Evolutionary conservation across 495 filamentous ascomycete genomes (phyloP), one percentile per base, ranked within the genome.

Genomic region (Annulohypoxylon nitens): DNA sequence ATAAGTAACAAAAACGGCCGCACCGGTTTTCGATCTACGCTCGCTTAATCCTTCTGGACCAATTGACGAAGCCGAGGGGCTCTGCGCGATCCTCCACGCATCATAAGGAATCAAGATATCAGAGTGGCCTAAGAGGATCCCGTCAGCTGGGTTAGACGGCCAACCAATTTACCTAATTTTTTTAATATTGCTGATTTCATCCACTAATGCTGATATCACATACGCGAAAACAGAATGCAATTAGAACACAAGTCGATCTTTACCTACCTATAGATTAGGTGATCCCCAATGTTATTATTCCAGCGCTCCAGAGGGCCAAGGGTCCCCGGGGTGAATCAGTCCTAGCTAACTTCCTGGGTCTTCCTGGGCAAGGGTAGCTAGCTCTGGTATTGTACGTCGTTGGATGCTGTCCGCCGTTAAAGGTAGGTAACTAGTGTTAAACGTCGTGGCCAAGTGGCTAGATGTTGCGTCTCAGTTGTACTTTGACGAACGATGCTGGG

Each of bases 51-150:
- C 61, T 65, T 36, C 36, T 64, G 61, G 60, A 61, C 48, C 43
- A 50, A 47, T 63, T 34, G 37, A 57, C 48, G 36, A 64, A 10
- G 61, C 45, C 57, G 26, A 59, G 57, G 51, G 58, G 63, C n/a
- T 64, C 70, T 64, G 10, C 18, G 6, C 58, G 58, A 74, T 74
- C 71, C 61, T 73, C 60, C 54, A 43, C 65, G 50, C 47, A 54
- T 61, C 60, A 62, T 64, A 61, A 51, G 53, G 53, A 64, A 43
- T 58, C 51, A 59, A 64, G 20, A 51, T 70, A 64, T 60, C 26
- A 54, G 53, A 41, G 4, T 16, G 16, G 14, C 25, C 34, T 53
- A 55, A 53, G 18, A 58, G 39, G 26, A 61, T 48, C 37, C 37
- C n/a, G 65, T 50, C 34, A 43, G 30, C 23, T 11, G 45, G 45